Evolutionary conservation across 1,284 basidiomycete species (phyloP).

Genomic region (Coriolopsis trogii): DNA sequence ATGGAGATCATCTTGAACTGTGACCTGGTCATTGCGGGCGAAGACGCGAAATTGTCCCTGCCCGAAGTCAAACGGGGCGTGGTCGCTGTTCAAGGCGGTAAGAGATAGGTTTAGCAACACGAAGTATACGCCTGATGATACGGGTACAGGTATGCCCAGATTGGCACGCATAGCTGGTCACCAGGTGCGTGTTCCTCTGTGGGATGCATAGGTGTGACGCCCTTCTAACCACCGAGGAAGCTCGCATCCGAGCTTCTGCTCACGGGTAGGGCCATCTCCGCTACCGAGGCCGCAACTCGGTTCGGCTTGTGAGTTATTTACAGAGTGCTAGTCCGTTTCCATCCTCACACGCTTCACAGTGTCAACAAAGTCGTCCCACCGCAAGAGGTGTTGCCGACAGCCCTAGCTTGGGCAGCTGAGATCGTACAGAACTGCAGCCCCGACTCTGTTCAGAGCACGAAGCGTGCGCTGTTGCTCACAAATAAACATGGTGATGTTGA

Average conservation of each 20-base stretch:
- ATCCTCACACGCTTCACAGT: slow-evolving; percentile 38
- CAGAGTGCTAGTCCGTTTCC: background rate
- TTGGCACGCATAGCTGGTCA: slow-evolving; percentile 64
- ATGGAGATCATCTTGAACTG: slow-evolving; percentile 82
- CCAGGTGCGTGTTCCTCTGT: slow-evolving; percentile 67
- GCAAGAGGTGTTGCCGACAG: slow-evolving; percentile 59
- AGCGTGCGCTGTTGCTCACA: slow-evolving; percentile 63
- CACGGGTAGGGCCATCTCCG: slow-evolving; percentile 67
- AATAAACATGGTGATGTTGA: slow-evolving; percentile 56
- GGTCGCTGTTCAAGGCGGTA: slow-evolving; percentile 74
- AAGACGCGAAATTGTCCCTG: slow-evolving; percentile 73
- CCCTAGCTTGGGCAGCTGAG: slow-evolving; percentile 63
- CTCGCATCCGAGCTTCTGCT: slow-evolving; percentile 80
- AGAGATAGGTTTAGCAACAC: background rate
- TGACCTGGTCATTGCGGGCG: slow-evolving; percentile 79
- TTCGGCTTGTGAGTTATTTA: slow-evolving; percentile 70
- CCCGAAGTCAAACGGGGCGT: slow-evolving; percentile 87
- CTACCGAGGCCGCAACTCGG: slow-evolving; percentile 66
- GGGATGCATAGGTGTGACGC: background rate
- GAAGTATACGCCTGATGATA: background rate
- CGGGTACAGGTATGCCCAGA: slow-evolving; percentile 59
- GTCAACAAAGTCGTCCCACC: slow-evolving; percentile 70
- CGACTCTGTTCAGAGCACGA: slow-evolving; percentile 80
- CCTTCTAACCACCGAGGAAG: slow-evolving; percentile 37
- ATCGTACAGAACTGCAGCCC: slow-evolving; percentile 70